Evolutionary conservation across 2,329 filamentous ascomycete species (phyloP).

Genomic region (Ambrosiella cleistominuta): DNA sequence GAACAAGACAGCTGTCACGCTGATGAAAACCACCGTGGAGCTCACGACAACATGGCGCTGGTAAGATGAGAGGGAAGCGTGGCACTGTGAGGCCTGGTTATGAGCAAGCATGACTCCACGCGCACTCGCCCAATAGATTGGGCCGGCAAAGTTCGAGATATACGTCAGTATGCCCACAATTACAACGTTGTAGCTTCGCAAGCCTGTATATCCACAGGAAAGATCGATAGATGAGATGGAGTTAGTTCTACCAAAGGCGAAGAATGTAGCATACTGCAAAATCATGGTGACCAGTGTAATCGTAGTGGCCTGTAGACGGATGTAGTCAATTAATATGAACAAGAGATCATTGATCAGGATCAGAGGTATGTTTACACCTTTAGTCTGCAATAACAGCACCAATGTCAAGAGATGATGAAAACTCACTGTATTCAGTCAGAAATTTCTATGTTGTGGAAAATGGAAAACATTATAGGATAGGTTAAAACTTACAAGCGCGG

Average conservation of each 20-base stretch:
- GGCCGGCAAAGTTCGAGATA: constrained; percentile 75
- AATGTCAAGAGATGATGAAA: constrained; percentile 58
- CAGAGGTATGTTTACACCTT: constrained; percentile 69
- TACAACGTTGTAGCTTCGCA: constrained; percentile 62
- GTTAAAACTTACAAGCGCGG: constrained; percentile 5
- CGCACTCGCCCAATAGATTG: constrained; percentile 69
- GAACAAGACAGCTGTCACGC: constrained; percentile 61
- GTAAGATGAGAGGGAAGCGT: constrained; percentile 14
- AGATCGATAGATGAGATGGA: constrained; percentile 92
- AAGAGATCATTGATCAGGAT: constrained; percentile 56
- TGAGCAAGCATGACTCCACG: constrained; percentile 40
- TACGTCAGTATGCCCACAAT: constrained; percentile 74
- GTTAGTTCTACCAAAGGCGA: constrained; percentile 79
- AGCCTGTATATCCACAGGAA: constrained; percentile 86
- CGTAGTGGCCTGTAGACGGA: constrained; percentile 35
- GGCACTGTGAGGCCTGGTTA: background rate
- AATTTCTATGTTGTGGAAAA: no score
- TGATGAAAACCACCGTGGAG: constrained; percentile 52
- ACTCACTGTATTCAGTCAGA: constrained; percentile 19
- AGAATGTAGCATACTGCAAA: constrained; percentile 69
- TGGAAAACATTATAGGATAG: background rate
- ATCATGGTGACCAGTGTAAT: constrained; percentile 56
- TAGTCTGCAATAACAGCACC: constrained; percentile 72
- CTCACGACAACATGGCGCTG: constrained; percentile 40
- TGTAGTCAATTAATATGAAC: constrained; percentile 30